phyloP scores from a whole-genome alignment of 2,329 filamentous ascomycete genomes.

The Venturia carpophila region DNA sequence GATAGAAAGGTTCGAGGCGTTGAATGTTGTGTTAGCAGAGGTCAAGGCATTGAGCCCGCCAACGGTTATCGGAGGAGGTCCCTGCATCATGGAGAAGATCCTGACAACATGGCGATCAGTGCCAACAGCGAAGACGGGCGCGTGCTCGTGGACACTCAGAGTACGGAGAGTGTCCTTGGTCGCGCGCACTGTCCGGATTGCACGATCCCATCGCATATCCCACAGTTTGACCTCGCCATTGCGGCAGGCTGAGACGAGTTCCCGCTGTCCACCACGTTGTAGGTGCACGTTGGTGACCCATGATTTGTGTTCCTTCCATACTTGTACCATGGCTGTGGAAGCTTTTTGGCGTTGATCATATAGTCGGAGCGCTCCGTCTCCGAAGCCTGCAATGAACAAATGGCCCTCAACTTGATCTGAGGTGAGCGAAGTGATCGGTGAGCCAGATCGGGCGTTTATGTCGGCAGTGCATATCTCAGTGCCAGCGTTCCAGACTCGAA shows the following conservation, averaged over 20 bases:
- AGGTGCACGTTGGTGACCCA: conserved; percentile 97
- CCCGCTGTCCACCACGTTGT: conserved; percentile 87
- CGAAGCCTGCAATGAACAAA: conserved; percentile 91
- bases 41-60: conserved; percentile 1
- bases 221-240: conserved; percentile 92
- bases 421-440: conserved; percentile 90
- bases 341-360: conserved; percentile 83
- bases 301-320: conserved; percentile 92
- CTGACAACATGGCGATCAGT: conserved; percentile 83
- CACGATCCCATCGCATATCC: conserved; percentile 84
- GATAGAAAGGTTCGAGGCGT: not conserved
- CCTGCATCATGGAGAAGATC: conserved; percentile 59
- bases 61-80: not conserved
- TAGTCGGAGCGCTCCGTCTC: conserved; percentile 86
- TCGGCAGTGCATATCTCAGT: conserved; percentile 88
- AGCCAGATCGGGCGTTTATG: conserved; percentile 87
- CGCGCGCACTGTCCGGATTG: conserved; percentile 64
- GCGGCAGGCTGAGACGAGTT: conserved; percentile 81
- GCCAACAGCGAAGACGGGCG: conserved; percentile 89
- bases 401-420: conserved; percentile 97
- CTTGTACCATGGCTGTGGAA: conserved; percentile 86
- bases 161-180: conserved; percentile 73
- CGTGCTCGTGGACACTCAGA: conserved; percentile 88
- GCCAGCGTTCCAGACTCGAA: conserved; percentile 91
- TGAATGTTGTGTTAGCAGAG: conserved; percentile 1